These are phyloP conservation scores for Silene latifolia DNA, from an alignment of 148 eudicot species.

Conservation along the genomic window DNA sequence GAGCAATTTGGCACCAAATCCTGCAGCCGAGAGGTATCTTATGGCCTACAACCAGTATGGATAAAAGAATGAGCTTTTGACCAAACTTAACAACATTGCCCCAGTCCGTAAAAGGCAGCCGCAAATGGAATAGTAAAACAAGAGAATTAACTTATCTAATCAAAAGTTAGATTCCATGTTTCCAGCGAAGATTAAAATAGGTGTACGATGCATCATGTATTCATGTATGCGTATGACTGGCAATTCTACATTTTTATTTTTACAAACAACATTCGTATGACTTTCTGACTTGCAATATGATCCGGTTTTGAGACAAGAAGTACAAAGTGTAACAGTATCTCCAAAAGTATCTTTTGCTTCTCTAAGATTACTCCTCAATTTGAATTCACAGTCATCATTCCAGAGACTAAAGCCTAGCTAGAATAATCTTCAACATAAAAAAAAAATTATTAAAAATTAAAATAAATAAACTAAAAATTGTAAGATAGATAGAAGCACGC, in stretches of 20 bases:
- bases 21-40: constrained; percentile 91
- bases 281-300: neutral
- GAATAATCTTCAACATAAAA: neutral
- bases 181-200: neutral
- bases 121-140: neutral
- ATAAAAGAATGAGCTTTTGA: constrained; percentile 22
- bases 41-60: constrained; percentile 63
- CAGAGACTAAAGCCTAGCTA: neutral
- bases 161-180: neutral
- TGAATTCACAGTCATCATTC: neutral
- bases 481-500: neutral
- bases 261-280: neutral
- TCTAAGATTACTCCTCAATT: neutral
- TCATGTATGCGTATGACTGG: neutral
- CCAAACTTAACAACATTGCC: neutral
- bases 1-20: constrained; percentile 98
- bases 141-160: neutral
- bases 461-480: neutral
- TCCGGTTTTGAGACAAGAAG: neutral
- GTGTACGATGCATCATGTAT: neutral
- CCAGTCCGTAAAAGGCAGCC: neutral
- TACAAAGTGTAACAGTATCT: neutral
- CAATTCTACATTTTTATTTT: neutral
- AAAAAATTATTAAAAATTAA: too few species aligned
- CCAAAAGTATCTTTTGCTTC: neutral